Base-by-base conservation (phyloP, 805 yeast species). In the Ogataea kodamae region DNA sequence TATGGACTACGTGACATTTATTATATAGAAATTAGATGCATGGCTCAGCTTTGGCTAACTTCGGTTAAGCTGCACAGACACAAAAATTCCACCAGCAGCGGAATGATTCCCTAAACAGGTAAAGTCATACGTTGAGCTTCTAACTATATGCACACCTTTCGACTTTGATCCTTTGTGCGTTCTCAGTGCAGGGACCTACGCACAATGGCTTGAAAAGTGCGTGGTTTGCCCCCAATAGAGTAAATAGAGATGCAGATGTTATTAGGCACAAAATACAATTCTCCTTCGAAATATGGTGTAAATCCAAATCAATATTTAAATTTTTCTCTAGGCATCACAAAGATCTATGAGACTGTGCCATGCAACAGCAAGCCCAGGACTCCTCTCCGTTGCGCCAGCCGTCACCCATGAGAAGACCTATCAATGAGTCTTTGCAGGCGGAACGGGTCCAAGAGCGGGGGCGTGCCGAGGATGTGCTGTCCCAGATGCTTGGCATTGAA, bases 401-500 rank as follows among this genome's bases (percentile, higher is more conserved):
- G 14, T 45, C 49, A 8, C 49, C 47, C 10, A 23, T 45, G 15
- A 29, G 40, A 20, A 35, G 27, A 18, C 35, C 41, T 8, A 29
- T 45, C 9, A 39, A 37, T 18, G 33, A 15, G 17, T 14, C 25
- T 16, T 14, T 25, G 11, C 33, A 27, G 22, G 13, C 33, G 13
- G 22, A 26, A 6, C 32, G 4, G 22, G 24, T 22, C 13, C 18
- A 28, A 8, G 17, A 11, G 10, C 22, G 8, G 12, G 18, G 12
- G 14, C 34, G 19, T 20, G 18, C 26, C n/a, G 18, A 21, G 35
- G 35, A 28, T 9, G 28, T 25, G 27, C 26, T 45, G 14, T 32
- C 43, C 3, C 35, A 37, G 14, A 11, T 40, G 14, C 35, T 40
- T 9, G 50, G 47, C 11, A 32, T 39, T 17, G 31, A 20, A 6